These are phyloP conservation scores for Adansonia rubrostipa DNA, from an alignment of 441 rosid species.

Conservation along the genomic window DNA sequence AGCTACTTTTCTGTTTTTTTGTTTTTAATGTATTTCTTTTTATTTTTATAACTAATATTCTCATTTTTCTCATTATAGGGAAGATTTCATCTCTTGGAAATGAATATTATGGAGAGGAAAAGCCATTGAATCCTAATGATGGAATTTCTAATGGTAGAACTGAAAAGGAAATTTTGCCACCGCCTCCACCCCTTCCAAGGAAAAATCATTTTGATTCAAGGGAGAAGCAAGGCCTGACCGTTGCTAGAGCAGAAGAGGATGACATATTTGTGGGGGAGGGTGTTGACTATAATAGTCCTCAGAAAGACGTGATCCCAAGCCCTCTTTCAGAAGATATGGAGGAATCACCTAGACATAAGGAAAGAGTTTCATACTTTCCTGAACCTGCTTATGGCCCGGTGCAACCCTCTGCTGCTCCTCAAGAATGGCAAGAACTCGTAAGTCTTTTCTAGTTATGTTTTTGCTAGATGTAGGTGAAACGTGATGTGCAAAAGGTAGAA, in stretches of 20 bases:
- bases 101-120: conserved; percentile 62
- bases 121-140: conserved; percentile 51
- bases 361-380: conserved; percentile 64
- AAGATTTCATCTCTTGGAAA: conserved; percentile 54
- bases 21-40: background rate
- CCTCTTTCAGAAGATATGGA: conserved; percentile 98
- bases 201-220: conserved; percentile 49
- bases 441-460: conserved; percentile 28
- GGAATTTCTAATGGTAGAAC: conserved; percentile 39
- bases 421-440: conserved; percentile 84
- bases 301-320: conserved; percentile 77
- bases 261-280: conserved; percentile 96
- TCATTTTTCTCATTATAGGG: conserved; percentile 41
- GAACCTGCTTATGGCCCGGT: conserved; percentile 84
- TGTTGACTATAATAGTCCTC: conserved; percentile 71
- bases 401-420: conserved; percentile 71
- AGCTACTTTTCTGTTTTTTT: background rate
- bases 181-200: conserved; percentile 73
- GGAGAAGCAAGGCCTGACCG: conserved; percentile 61
- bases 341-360: conserved; percentile 91
- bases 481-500: background rate
- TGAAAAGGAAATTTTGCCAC: conserved; percentile 64
- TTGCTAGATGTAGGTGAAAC: background rate
- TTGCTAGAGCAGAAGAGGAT: conserved; percentile 70
- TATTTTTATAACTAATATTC: conserved; percentile 4